Evolutionary conservation across 164 flowering plant genomes (phyloP).

Genomic region (Warburgia ugandensis): DNA sequence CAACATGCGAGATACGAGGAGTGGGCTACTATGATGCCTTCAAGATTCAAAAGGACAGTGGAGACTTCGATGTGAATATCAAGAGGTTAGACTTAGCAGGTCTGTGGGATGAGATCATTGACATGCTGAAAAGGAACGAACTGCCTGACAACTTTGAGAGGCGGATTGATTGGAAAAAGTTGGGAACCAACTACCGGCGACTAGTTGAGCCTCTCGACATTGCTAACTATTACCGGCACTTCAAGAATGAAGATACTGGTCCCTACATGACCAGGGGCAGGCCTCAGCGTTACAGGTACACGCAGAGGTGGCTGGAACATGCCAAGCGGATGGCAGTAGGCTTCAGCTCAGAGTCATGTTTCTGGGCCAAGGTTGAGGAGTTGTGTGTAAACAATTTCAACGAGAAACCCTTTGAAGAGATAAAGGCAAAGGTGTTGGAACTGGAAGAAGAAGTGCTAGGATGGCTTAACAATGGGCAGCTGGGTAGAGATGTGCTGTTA

Average conservation of each 20-base stretch:
- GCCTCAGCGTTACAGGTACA: slow-evolving; percentile 59
- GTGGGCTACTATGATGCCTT: slow-evolving; percentile 70
- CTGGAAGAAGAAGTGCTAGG: slow-evolving; percentile 22
- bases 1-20: slow-evolving; percentile 22
- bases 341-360: slow-evolving; percentile 34
- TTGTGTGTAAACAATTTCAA: slow-evolving; percentile 16
- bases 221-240: slow-evolving; percentile 78
- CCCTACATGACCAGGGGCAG: slow-evolving; percentile 54
- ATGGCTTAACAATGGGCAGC: slow-evolving; percentile 20
- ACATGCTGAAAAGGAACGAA: slow-evolving; percentile 50
- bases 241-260: slow-evolving; percentile 57
- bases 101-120: slow-evolving; percentile 69
- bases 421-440: slow-evolving; percentile 21
- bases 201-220: slow-evolving; percentile 78
- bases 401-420: slow-evolving; percentile 15
- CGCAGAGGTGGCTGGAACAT: slow-evolving; percentile 64
- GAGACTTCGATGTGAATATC: slow-evolving; percentile 60
- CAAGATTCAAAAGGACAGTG: slow-evolving; percentile 31
- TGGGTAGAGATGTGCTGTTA: slow-evolving; percentile 38
- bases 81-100: slow-evolving; percentile 62
- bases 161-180: slow-evolving; percentile 39
- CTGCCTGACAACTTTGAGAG: slow-evolving; percentile 70
- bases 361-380: slow-evolving; percentile 72
- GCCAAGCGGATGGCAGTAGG: slow-evolving; percentile 10
- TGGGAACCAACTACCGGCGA: slow-evolving; percentile 56